These are phyloP conservation scores for Dactylellina sp. DNA, from an alignment of 2,329 filamentous ascomycete genomes.

Conservation along the genomic window DNA sequence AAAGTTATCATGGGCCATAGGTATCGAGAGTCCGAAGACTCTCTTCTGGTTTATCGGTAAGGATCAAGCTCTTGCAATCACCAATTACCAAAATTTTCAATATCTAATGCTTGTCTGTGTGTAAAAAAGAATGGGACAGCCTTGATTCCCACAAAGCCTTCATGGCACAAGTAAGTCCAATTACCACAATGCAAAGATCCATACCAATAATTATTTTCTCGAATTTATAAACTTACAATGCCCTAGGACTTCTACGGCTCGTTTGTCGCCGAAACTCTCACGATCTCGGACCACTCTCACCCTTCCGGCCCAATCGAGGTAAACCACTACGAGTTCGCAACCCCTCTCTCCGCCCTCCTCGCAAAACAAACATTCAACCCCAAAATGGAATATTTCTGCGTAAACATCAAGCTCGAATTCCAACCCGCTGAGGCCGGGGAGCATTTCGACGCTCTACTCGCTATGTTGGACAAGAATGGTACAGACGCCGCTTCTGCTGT, in stretches of 20 bases:
- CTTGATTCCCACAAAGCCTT: constrained; percentile 32
- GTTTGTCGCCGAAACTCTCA: constrained; percentile 20
- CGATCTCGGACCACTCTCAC: constrained; percentile 5
- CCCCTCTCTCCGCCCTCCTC: constrained; percentile 19
- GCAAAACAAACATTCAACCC: constrained; percentile 1
- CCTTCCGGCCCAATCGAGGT: constrained; percentile 17
- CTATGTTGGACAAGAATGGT: not conserved
- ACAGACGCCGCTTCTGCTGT: not conserved
- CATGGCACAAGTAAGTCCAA: constrained; percentile 13
- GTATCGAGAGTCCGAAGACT: constrained; percentile 13
- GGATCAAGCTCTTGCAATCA: too few relatives aligned
- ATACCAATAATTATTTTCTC: too few relatives aligned
- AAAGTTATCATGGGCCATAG: constrained; percentile 24
- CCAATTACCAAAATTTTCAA: too few relatives aligned
- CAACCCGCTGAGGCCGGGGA: not conserved
- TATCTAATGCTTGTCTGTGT: not conserved
- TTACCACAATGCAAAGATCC: not conserved
- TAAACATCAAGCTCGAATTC: not conserved
- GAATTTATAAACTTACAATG: not conserved
- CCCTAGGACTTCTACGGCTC: constrained; percentile 6
- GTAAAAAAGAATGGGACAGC: constrained; percentile 44
- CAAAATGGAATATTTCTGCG: constrained; percentile 37
- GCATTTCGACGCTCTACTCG: not conserved
- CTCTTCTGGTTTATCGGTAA: constrained; percentile 55
- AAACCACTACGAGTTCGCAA: constrained; percentile 29